These are phyloP conservation scores for Suillus weaverae DNA, from an alignment of 768 basidiomycete species.

Conservation along the genomic window DNA sequence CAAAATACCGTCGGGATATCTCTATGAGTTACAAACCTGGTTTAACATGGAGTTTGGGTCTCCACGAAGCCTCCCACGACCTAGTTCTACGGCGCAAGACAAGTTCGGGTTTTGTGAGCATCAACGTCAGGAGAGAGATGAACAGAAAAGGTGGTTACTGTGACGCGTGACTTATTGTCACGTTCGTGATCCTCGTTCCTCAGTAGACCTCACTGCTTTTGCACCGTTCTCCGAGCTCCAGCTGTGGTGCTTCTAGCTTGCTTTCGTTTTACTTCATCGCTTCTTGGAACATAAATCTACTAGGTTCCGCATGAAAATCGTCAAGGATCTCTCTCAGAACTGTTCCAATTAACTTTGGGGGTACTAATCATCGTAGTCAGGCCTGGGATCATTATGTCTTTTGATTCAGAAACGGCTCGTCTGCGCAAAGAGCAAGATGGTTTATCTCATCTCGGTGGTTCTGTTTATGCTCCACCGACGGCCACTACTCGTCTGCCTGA, in stretches of 20 bases:
- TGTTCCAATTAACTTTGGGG: conserved; percentile 14
- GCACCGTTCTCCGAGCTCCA: conserved; percentile 6
- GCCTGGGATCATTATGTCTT: conserved; percentile 24
- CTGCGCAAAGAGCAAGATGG: conserved; percentile 26
- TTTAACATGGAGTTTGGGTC: neutral
- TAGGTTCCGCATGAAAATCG: conserved; percentile 20
- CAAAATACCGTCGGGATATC: neutral
- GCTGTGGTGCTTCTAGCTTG: conserved; percentile 3
- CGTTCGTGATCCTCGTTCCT: conserved; percentile 20
- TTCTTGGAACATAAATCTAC: neutral
- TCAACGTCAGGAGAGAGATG: conserved; percentile 4
- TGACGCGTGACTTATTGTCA: conserved; percentile 17
- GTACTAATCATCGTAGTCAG: conserved; percentile 7
- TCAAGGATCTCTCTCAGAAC: conserved; percentile 13
- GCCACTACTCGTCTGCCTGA: conserved; percentile 44
- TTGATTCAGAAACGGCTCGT: conserved; percentile 31
- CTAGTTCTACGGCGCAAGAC: neutral
- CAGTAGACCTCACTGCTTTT: conserved; percentile 9
- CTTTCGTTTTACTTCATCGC: conserved; percentile 7
- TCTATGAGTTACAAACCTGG: neutral
- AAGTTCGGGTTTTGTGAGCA: neutral
- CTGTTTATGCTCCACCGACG: conserved; percentile 38
- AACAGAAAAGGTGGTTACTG: conserved; percentile 21
- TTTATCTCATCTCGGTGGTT: conserved; percentile 14
- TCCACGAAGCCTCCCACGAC: neutral